Conservation (phyloP, 805 yeast genomes). For the Hanseniaspora mollemarum region DNA sequence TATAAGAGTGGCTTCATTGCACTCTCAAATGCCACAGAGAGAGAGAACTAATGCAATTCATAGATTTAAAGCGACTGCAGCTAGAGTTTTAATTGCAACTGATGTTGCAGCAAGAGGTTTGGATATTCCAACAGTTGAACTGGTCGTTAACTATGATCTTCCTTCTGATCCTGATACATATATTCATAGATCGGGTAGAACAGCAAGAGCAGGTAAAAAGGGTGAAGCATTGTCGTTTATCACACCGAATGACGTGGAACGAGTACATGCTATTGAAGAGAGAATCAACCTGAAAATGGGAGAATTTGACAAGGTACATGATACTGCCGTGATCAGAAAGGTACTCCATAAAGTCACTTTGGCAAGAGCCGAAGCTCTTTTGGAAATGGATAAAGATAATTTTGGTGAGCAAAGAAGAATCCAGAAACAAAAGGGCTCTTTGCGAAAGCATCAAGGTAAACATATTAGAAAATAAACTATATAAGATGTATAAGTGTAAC, state of each 20-base stretch:
- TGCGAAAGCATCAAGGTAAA: conserved; percentile 27
- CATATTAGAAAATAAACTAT: not conserved
- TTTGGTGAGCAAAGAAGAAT: conserved; percentile 64
- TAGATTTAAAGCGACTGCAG: conserved; percentile 88
- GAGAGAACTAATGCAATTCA: conserved; percentile 88
- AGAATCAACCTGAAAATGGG: conserved; percentile 71
- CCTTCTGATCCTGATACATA: conserved; percentile 96
- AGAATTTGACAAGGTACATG: conserved; percentile 59
- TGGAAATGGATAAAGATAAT: conserved; percentile 87
- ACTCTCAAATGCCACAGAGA: conserved; percentile 86
- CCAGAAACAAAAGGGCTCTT: conserved; percentile 24
- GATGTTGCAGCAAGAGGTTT: conserved; percentile 97
- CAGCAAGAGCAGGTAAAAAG: conserved; percentile 90
- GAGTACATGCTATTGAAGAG: conserved; percentile 77
- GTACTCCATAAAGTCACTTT: conserved; percentile 58
- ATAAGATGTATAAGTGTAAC: too few species aligned
- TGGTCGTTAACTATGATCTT: conserved; percentile 82
- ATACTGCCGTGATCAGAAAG: conserved; percentile 62
- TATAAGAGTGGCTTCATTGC: conserved; percentile 75
- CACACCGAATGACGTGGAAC: conserved; percentile 70
- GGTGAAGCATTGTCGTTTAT: conserved; percentile 79
- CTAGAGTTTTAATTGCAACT: conserved; percentile 83
- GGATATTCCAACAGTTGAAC: conserved; percentile 85
- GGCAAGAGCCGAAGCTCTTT: conserved; percentile 79
- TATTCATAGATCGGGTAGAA: conserved; percentile 95